Percentiles rank a stretch among this genome's conserved stretches.
These are phyloP conservation scores for Apiotrichum mycotoxinovorans DNA, from an alignment of 1,284 basidiomycete species.

Conservation along the genomic window DNA sequence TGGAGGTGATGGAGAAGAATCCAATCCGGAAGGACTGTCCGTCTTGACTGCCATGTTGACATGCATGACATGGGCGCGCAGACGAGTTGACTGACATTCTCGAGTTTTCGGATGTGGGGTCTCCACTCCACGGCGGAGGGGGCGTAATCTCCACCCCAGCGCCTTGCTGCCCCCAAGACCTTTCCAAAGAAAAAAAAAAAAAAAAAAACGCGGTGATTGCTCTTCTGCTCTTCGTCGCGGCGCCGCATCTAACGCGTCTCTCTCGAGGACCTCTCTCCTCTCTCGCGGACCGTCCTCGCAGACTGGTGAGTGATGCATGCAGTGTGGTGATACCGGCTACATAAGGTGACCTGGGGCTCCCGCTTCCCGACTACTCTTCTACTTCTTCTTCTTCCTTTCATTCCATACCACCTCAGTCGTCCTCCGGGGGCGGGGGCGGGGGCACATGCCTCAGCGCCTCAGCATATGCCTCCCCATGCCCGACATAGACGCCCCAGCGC, in stretches of 20 bases:
- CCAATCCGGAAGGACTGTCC: neutral
- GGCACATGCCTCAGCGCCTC: conserved; percentile 19
- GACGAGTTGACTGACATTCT: neutral
- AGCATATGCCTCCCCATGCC: conserved; percentile 39
- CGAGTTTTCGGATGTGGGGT: neutral
- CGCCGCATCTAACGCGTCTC: too few species aligned
- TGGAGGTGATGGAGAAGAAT: neutral
- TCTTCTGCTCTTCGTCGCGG: too few species aligned
- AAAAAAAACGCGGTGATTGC: too few species aligned
- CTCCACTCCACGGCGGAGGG: neutral
- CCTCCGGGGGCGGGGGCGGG: conserved; percentile 13
- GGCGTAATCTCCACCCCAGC: too few species aligned
- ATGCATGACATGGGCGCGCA: too few species aligned
- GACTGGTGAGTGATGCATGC: neutral
- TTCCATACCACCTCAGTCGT: neutral
- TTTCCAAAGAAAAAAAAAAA: too few species aligned
- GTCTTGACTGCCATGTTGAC: neutral
- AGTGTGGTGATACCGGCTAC: neutral
- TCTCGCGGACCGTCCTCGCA: too few species aligned
- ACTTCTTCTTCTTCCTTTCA: neutral
- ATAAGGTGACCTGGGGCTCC: too few species aligned
- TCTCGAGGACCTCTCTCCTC: too few species aligned
- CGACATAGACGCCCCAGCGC: conserved; percentile 35
- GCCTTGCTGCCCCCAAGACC: too few species aligned
- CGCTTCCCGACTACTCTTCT: neutral